A percentile compares a stretch with the other conserved stretches of the same genome.
phyloP scores from a whole-genome alignment of 2,329 filamentous ascomycete species.

The Aspergillus eucalypticola region DNA sequence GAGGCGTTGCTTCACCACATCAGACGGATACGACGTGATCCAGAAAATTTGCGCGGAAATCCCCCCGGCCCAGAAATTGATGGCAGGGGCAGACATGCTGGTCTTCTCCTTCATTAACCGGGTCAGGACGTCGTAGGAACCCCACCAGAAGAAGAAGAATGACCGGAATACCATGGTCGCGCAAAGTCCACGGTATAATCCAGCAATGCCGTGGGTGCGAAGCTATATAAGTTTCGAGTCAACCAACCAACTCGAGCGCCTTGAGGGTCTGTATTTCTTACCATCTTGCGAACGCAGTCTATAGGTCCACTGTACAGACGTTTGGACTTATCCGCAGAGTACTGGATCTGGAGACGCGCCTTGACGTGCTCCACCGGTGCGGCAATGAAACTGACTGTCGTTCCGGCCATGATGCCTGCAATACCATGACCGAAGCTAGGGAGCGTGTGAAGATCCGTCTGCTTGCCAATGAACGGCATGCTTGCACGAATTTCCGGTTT shows the following conservation, averaged over 20 bases:
- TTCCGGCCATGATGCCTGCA: constrained; percentile 82
- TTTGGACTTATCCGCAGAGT: constrained; percentile 74
- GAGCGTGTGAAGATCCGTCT: constrained; percentile 52
- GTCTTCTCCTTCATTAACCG: constrained; percentile 67
- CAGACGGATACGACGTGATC: constrained; percentile 86
- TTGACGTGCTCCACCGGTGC: constrained; percentile 95
- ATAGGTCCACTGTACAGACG: constrained; percentile 83
- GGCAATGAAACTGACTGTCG: constrained; percentile 88
- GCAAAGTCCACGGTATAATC: constrained; percentile 80
- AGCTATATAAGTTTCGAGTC: constrained; percentile 37
- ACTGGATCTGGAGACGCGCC: constrained; percentile 90
- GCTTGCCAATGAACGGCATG: constrained; percentile 38
- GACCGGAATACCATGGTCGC: constrained; percentile 86
- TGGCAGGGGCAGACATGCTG: constrained; percentile 68
- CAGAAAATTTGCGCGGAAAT: constrained; percentile 93
- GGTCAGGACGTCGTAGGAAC: constrained; percentile 85
- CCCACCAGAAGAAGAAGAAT: constrained; percentile 99
- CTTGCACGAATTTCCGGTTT: constrained; percentile 49
- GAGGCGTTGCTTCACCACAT: constrained; percentile 92
- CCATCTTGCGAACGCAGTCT: constrained; percentile 71
- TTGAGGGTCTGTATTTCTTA: constrained; percentile 27
- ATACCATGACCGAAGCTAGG: constrained; percentile 81
- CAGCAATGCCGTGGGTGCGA: constrained; percentile 68
- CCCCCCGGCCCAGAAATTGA: constrained; percentile 98
- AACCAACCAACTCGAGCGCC: not conserved